phyloP scores from a whole-genome alignment of 2,329 filamentous ascomycete genomes.

The Alternaria ventricosa region DNA sequence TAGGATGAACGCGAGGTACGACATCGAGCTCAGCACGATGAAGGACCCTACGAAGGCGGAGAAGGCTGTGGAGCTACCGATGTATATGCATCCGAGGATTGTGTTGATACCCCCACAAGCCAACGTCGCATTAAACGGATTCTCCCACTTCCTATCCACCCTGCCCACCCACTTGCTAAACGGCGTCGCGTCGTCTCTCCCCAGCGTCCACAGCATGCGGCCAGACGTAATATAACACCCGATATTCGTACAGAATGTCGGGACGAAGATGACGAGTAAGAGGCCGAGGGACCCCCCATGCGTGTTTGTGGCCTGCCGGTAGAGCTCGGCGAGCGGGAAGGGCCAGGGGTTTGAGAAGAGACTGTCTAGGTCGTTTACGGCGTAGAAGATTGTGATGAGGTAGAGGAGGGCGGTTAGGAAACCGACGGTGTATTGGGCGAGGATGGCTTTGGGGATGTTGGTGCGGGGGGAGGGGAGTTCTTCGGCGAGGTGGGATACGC shows the following conservation, averaged over 20 bases:
- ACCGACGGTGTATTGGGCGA: slow-evolving; percentile 48
- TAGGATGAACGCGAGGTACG: slow-evolving; percentile 69
- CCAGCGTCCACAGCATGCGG: slow-evolving; percentile 69
- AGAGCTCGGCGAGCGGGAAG: slow-evolving; percentile 72
- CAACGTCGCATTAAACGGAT: slow-evolving; percentile 64
- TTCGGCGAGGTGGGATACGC: slow-evolving; percentile 70
- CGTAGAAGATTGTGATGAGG: slow-evolving; percentile 58
- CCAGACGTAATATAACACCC: slow-evolving; percentile 67
- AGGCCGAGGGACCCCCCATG: slow-evolving; percentile 52
- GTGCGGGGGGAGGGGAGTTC: slow-evolving; percentile 43
- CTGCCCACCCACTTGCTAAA: slow-evolving; percentile 57
- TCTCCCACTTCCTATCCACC: slow-evolving; percentile 56
- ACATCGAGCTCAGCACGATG: slow-evolving; percentile 61
- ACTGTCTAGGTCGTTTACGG: slow-evolving; percentile 63
- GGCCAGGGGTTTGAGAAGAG: slow-evolving; percentile 57
- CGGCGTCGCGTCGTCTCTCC: slow-evolving; percentile 64
- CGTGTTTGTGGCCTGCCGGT: slow-evolving; percentile 57
- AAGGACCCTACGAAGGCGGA: slow-evolving; percentile 69
- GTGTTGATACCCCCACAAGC: slow-evolving; percentile 59
- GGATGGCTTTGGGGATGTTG: slow-evolving; percentile 52
- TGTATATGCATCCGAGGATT: slow-evolving; percentile 68
- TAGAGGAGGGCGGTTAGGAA: slow-evolving; percentile 47
- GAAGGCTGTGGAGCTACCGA: slow-evolving; percentile 73
- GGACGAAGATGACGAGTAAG: slow-evolving; percentile 61
- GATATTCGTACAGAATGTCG: slow-evolving; percentile 59